phyloP scores from a whole-genome alignment of 2,329 filamentous ascomycete genomes.

The Phyllosticta citrichinensis region DNA sequence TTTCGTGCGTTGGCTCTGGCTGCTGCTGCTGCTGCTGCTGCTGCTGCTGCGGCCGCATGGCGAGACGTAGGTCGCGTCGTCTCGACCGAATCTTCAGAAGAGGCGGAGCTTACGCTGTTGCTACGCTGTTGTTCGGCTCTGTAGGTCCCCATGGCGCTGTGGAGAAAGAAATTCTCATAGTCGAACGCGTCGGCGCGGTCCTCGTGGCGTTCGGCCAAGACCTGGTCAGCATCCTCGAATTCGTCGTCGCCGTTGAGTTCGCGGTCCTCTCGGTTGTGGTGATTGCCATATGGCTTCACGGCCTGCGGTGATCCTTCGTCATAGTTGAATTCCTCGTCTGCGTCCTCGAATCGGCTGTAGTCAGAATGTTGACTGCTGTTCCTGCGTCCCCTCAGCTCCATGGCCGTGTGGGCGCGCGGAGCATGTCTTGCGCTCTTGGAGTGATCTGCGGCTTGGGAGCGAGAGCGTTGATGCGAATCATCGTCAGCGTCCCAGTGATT shows the following conservation, averaged over 20 bases:
- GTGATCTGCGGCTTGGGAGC: neutral
- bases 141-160: slow-evolving; percentile 79
- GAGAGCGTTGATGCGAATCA: neutral
- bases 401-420: neutral
- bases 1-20: slow-evolving; percentile 16
- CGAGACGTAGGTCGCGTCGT: slow-evolving; percentile 33
- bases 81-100: slow-evolving; percentile 38
- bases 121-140: slow-evolving; percentile 46
- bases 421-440: neutral
- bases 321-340: slow-evolving; percentile 23
- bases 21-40: slow-evolving; percentile 13
- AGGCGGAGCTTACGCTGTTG: slow-evolving; percentile 42
- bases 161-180: slow-evolving; percentile 90
- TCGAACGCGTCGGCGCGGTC: slow-evolving; percentile 93
- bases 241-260: neutral
- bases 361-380: neutral
- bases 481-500: neutral
- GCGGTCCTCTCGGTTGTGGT: neutral
- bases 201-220: slow-evolving; percentile 58
- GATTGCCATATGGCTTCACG: neutral
- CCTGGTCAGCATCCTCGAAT: slow-evolving; percentile 7
- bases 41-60: slow-evolving; percentile 14
- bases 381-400: neutral
- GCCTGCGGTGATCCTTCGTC: neutral
- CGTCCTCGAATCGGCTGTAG: slow-evolving; percentile 36